phyloP scores from a whole-genome alignment of 2,329 filamentous ascomycete genomes.

The Dactylellina parvicollis region DNA sequence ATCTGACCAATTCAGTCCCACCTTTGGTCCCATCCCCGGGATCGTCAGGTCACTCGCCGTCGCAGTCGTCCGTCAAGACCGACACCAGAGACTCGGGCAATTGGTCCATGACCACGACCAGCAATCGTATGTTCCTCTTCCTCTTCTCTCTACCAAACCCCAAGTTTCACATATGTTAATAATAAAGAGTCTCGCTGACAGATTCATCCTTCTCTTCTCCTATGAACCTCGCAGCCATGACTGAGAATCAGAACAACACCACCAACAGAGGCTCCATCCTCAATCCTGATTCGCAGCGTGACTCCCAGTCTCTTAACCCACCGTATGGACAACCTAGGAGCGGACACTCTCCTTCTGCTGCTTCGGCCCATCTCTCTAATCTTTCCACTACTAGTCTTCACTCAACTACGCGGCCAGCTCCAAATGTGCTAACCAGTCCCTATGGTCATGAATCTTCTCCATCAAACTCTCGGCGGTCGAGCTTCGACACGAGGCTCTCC shows the following conservation, averaged over 20 bases:
- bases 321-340: conserved; percentile 51
- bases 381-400: conserved; percentile 57
- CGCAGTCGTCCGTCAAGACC: conserved; percentile 50
- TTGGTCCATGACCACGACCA: conserved; percentile 58
- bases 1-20: conserved; percentile 47
- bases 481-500: conserved; percentile 57
- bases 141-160: background rate
- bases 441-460: conserved; percentile 56
- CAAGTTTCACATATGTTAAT: conserved; percentile 21
- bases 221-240: conserved; percentile 57
- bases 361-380: conserved; percentile 50
- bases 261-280: conserved; percentile 40
- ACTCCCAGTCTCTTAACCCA: conserved; percentile 55
- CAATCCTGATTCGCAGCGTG: conserved; percentile 50
- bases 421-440: conserved; percentile 53
- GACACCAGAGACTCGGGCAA: conserved; percentile 58
- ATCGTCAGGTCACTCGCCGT: conserved; percentile 51
- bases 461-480: conserved; percentile 57
- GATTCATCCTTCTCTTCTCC: conserved; percentile 56
- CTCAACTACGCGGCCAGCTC: conserved; percentile 54
- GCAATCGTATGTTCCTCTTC: conserved; percentile 55
- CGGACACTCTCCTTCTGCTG: conserved; percentile 15
- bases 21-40: conserved; percentile 41
- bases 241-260: conserved; percentile 48
- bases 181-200: conserved; percentile 43